Conservation (phyloP, 352 stramenopile species). For the Globisporangium abappressorium region DNA sequence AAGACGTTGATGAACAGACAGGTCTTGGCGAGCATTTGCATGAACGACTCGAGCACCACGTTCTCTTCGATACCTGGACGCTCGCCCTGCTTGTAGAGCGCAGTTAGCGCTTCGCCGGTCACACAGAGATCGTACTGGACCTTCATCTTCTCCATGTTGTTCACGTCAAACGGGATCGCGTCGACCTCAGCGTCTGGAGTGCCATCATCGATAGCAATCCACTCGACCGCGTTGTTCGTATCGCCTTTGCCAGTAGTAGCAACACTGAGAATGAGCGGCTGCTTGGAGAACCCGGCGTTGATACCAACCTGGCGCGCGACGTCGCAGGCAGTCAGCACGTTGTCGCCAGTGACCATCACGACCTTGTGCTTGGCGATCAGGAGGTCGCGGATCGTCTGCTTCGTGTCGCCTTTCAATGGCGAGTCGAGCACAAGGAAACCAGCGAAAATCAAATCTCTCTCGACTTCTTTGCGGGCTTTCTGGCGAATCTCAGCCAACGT, state of each 20-base stretch:
- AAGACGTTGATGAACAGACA: slow-evolving; percentile 77
- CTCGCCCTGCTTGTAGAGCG: slow-evolving; percentile 17
- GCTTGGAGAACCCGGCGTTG: slow-evolving; percentile 20
- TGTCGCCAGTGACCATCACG: slow-evolving; percentile 96
- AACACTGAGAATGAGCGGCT: slow-evolving; percentile 25
- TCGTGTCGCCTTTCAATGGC: slow-evolving; percentile 91
- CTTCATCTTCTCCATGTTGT: slow-evolving; percentile 15
- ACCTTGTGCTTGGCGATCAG: slow-evolving; percentile 66
- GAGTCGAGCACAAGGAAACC: slow-evolving; percentile 93
- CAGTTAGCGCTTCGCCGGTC: slow-evolving; percentile 31
- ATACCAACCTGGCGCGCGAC: slow-evolving; percentile 90
- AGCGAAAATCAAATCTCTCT: slow-evolving; percentile 84
- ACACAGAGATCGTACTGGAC: slow-evolving; percentile 34
- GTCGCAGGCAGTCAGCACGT: slow-evolving; percentile 90
- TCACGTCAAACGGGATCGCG: slow-evolving; percentile 19
- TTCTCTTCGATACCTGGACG: slow-evolving; percentile 19
- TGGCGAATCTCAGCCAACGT: slow-evolving; percentile 23
- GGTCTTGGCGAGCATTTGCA: slow-evolving; percentile 21
- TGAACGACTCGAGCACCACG: slow-evolving; percentile 27
- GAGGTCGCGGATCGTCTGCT: slow-evolving; percentile 82
- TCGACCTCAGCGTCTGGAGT: slow-evolving; percentile 12
- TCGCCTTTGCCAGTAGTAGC: neutral
- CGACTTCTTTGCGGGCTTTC: slow-evolving; percentile 50
- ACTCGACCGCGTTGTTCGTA: slow-evolving; percentile 20
- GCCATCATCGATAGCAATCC: slow-evolving; percentile 28